Evolutionary conservation across 345 rosid genomes (phyloP).

Genomic region (Carallia pectinifolia): DNA sequence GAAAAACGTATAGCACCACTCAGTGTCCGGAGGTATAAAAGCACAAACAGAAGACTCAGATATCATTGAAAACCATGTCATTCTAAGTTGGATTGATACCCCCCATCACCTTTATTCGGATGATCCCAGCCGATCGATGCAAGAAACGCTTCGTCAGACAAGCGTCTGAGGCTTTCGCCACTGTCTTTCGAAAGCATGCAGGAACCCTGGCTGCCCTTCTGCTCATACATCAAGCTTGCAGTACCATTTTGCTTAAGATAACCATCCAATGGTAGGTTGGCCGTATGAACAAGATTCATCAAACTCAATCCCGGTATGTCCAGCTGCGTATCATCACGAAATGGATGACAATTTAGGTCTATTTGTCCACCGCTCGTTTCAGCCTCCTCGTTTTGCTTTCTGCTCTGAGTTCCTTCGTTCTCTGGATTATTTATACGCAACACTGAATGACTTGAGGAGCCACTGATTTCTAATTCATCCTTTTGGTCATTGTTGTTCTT

Average conservation of each 20-base stretch:
- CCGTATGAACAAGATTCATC: slow-evolving; percentile 26
- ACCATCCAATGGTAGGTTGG: slow-evolving; percentile 16
- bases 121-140: slow-evolving; percentile 36
- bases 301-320: slow-evolving; percentile 25
- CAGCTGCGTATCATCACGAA: slow-evolving; percentile 37
- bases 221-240: slow-evolving; percentile 25
- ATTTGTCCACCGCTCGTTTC: slow-evolving; percentile 45
- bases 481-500: slow-evolving; percentile 24
- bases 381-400: slow-evolving; percentile 32
- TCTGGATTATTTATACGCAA: slow-evolving; percentile 23
- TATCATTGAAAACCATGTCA: slow-evolving; percentile 1
- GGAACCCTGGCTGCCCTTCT: slow-evolving; percentile 25
- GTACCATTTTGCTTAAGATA: slow-evolving; percentile 26
- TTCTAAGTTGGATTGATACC: slow-evolving; percentile 13
- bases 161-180: slow-evolving; percentile 30
- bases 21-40: background rate
- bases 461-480: slow-evolving; percentile 36
- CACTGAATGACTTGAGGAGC: slow-evolving; percentile 11
- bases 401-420: slow-evolving; percentile 34
- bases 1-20: slow-evolving; percentile 1
- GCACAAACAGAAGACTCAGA: background rate
- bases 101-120: slow-evolving; percentile 18
- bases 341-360: slow-evolving; percentile 57
- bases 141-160: slow-evolving; percentile 40
- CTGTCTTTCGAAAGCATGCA: slow-evolving; percentile 14